Percentiles rank a stretch among this genome's conserved stretches.
Conservation (phyloP, 2,329 filamentous ascomycete genomes). For the Stachybotrys echinatus region DNA sequence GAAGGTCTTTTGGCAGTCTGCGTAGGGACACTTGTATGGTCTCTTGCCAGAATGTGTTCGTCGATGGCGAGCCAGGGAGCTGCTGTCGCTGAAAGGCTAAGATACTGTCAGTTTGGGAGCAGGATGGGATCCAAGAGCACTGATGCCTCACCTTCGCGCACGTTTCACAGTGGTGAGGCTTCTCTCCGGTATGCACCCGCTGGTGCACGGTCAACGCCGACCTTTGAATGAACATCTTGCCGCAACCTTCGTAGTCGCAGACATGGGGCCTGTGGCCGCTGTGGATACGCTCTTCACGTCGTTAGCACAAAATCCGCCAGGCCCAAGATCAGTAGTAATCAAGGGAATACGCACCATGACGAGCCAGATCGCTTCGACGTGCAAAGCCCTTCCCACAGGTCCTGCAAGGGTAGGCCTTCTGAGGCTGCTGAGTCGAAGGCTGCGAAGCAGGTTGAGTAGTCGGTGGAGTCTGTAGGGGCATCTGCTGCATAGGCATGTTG, state of each 20-base stretch:
- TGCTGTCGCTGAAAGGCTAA: conserved; percentile 93
- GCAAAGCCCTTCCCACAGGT: conserved; percentile 92
- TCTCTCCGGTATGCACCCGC: conserved; percentile 94
- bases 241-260: conserved; percentile 82
- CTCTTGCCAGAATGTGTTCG: conserved; percentile 93
- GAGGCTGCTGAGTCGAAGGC: conserved; percentile 26
- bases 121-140: neutral
- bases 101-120: conserved; percentile 7
- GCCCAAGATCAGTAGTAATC: neutral
- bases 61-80: conserved; percentile 86
- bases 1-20: conserved; percentile 97
- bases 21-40: conserved; percentile 95
- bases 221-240: conserved; percentile 95
- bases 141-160: conserved; percentile 78
- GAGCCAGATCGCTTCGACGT: conserved; percentile 83
- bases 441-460: conserved; percentile 24
- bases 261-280: conserved; percentile 86
- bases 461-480: conserved; percentile 23
- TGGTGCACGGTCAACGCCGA: conserved; percentile 93
- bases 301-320: conserved; percentile 17
- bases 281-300: conserved; percentile 82
- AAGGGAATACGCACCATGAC: conserved; percentile 71
- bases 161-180: conserved; percentile 95
- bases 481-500: conserved; percentile 32
- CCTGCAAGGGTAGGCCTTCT: conserved; percentile 79